Percentiles rank a stretch among this genome's conserved stretches.
Conservation (phyloP, 2,329 filamentous ascomycete genomes). For the Phaeophleospora eucalypticola region DNA sequence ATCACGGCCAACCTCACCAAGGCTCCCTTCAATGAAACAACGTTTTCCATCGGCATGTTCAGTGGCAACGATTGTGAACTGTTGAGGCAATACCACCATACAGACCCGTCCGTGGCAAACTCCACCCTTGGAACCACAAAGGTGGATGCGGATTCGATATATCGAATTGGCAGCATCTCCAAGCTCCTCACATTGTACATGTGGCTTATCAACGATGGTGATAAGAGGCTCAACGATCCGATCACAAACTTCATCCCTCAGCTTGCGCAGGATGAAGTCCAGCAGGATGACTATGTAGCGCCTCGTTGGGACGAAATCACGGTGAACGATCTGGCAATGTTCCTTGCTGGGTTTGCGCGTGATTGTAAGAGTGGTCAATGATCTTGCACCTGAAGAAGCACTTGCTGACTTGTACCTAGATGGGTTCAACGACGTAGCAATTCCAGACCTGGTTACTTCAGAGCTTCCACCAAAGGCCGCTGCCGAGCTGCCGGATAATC, state of each 20-base stretch:
- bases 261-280: conserved; percentile 27
- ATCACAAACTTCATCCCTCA: conserved; percentile 47
- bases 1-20: conserved; percentile 14
- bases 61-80: conserved; percentile 12
- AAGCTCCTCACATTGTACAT: conserved; percentile 19
- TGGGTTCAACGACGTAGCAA: conserved; percentile 15
- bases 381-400: no score
- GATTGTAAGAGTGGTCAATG: conserved; percentile 11
- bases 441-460: conserved; percentile 10
- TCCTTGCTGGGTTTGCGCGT: conserved; percentile 42
- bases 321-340: conserved; percentile 43
- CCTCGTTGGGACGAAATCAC: conserved; percentile 49
- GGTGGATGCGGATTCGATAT: conserved; percentile 18
- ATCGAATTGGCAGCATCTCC: conserved; percentile 18
- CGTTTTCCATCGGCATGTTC: conserved; percentile 19
- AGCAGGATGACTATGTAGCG: conserved; percentile 30
- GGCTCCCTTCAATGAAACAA: conserved; percentile 17
- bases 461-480: conserved; percentile 1
- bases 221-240: conserved; percentile 25
- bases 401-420: conserved; percentile 3
- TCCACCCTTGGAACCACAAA: conserved; percentile 11
- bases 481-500: conserved; percentile 36
- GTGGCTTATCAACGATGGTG: conserved; percentile 19
- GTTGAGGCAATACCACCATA: conserved; percentile 15
- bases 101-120: conserved; percentile 13